Evolutionary conservation across 495 filamentous ascomycete genomes (phyloP), one percentile per base, ranked within the genome.

Genomic region (Zalerion maritima): DNA sequence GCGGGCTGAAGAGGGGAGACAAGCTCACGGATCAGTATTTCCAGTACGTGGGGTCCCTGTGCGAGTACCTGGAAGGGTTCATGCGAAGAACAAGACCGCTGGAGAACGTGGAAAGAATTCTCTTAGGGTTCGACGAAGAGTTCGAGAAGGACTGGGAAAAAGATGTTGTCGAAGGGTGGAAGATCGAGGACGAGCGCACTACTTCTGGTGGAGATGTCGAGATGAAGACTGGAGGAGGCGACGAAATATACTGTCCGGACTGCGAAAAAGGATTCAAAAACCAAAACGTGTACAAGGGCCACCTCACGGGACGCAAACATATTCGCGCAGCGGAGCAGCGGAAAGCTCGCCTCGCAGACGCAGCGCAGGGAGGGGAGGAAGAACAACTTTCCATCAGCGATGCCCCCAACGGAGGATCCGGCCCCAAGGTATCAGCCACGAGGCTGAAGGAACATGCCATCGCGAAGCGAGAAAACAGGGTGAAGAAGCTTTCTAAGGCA

Each of bases 241-340:
- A 84, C 18, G 81, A 76, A 1, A 64, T 78, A 16, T 96, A 77
- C 75, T 97, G 89, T 41, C 58, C 72, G 1, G 82, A 84, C 34
- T 97, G 89, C 55, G 78, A 82, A 42, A 94, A 84, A 52, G 81
- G 84, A 24, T 97, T 94, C 58, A 83, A 78, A 50, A 96, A 94
- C 37, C 78, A 89, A 28, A 94, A 92, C 46, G 83, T 94, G 26
- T 93, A 91, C 58, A 82, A 81, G 42, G 73, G 69, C 21, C 89
- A 97, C 50, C 62, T 96, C 40, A 78, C 55, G 0, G 83, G 84
- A 13, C 86, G 91, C 60, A 94, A 94, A 50, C 89, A 97, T 47
- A 74, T 85, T 44, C 78, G 77, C 34, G 80, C 76, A 4, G 83
- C 78, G 3, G 73, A 80, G 43, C 66, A 52, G 43, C 61, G 48